Evolutionary conservation across 768 basidiomycete genomes (phyloP).

Genomic region (Tephrocybe sp.): DNA sequence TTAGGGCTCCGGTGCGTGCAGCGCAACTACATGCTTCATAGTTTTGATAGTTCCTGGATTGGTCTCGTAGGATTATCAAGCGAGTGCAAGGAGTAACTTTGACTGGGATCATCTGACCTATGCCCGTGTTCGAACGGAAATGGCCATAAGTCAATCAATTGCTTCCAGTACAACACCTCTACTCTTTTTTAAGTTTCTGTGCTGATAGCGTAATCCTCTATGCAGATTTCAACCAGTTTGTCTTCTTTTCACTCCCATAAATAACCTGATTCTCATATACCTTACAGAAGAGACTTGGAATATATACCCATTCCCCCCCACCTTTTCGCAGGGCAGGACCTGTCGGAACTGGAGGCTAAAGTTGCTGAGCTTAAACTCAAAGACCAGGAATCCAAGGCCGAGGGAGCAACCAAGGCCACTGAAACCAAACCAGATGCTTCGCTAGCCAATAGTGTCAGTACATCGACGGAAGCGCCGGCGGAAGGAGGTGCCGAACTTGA

Average conservation of each 20-base stretch:
- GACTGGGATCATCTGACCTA: slow-evolving; percentile 18
- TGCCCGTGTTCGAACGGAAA: slow-evolving; percentile 25
- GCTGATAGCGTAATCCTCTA: background rate
- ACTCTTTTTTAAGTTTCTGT: background rate
- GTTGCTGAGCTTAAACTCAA: slow-evolving; percentile 6
- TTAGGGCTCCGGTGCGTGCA: background rate
- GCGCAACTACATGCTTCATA: background rate
- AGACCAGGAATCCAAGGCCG: background rate
- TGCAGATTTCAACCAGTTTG: slow-evolving; percentile 25
- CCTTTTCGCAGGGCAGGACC: slow-evolving; percentile 27
- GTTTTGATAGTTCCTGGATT: background rate
- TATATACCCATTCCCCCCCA: slow-evolving; percentile 24
- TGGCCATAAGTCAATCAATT: slow-evolving; percentile 28
- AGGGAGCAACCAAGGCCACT: background rate
- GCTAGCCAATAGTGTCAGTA: background rate
- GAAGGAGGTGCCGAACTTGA: too few relatives aligned
- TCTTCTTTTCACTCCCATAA: background rate
- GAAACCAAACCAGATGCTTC: background rate
- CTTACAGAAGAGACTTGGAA: slow-evolving; percentile 12
- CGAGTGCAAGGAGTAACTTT: background rate
- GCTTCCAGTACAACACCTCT: slow-evolving; percentile 25
- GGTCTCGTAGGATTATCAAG: background rate
- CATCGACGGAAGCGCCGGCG: background rate
- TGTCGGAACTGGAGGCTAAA: slow-evolving; percentile 23
- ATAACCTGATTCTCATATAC: background rate